A percentile compares a stretch with the other conserved stretches of the same genome.
These are phyloP conservation scores for Closterium sp. DNA, from an alignment of 139 green algal genomes.

Conservation along the genomic window DNA sequence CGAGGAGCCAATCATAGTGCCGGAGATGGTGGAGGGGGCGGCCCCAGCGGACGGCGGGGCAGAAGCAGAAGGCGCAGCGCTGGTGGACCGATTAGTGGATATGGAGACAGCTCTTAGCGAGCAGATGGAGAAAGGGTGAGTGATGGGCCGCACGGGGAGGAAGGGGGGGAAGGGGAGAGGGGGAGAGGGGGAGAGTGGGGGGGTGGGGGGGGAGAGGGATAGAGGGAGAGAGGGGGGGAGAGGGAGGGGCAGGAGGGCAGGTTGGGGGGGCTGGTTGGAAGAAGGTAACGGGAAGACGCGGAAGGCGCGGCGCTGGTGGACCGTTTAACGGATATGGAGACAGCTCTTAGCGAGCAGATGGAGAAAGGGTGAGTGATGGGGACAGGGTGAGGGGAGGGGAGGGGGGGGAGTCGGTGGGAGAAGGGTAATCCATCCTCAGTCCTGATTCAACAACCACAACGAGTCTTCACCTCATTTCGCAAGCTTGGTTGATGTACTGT, in stretches of 20 bases:
- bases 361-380: background rate
- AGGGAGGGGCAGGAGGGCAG: background rate
- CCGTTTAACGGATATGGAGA: too few relatives aligned
- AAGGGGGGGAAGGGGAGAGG: background rate
- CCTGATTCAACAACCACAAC: too few relatives aligned
- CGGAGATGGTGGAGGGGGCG: background rate
- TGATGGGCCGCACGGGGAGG: background rate
- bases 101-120: background rate
- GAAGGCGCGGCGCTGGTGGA: too few relatives aligned
- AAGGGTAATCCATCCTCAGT: background rate
- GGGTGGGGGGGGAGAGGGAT: background rate
- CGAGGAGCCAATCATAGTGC: background rate
- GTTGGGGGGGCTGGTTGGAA: background rate
- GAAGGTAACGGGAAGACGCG: background rate
- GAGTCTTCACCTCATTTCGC: too few relatives aligned
- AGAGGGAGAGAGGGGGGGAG: background rate
- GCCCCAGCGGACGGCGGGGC: background rate
- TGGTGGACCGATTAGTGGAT: background rate
- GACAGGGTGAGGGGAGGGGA: background rate
- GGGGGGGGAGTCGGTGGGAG: background rate
- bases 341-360: background rate
- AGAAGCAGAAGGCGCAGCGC: background rate
- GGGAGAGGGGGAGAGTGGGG: background rate
- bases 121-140: constrained; percentile 10
- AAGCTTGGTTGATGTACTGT: too few relatives aligned